These are phyloP conservation scores for Bryoglossum gracile DNA, from an alignment of 495 filamentous ascomycete genomes.

Conservation along the genomic window DNA sequence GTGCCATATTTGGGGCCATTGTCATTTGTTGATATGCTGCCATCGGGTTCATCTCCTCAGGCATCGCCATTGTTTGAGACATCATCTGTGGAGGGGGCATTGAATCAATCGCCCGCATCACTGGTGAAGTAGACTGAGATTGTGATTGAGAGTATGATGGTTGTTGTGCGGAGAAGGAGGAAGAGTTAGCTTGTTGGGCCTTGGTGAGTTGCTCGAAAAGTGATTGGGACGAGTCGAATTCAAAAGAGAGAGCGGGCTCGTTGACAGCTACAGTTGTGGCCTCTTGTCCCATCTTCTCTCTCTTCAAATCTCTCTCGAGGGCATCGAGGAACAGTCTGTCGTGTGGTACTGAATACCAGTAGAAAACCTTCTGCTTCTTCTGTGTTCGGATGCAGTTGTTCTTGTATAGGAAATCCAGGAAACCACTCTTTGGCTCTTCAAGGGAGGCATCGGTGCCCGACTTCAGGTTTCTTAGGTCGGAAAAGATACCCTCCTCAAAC, in stretches of 20 bases:
- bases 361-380: constrained; percentile 99
- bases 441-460: constrained; percentile 98
- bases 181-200: constrained; percentile 95
- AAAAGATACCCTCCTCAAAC: constrained; percentile 99
- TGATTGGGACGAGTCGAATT: constrained; percentile 98
- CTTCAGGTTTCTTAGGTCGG: constrained; percentile 94
- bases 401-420: constrained; percentile 98
- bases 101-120: constrained; percentile 82
- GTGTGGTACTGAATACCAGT: constrained; percentile 99
- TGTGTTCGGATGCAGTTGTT: constrained; percentile 99
- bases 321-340: constrained; percentile 97
- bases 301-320: constrained; percentile 91
- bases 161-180: constrained; percentile 82
- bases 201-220: constrained; percentile 99
- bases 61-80: constrained; percentile 67
- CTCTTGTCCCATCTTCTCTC: constrained; percentile 98
- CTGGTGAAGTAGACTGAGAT: constrained; percentile 71
- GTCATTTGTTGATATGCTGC: constrained; percentile 61
- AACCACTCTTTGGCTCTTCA: constrained; percentile 96
- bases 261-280: constrained; percentile 92
- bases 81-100: constrained; percentile 76
- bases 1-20: constrained; percentile 52
- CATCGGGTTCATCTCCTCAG: constrained; percentile 75
- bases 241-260: constrained; percentile 95
- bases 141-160: constrained; percentile 60